Evolutionary conservation across 768 basidiomycete species (phyloP).

Genomic region (Podaxis carcinomalis): DNA sequence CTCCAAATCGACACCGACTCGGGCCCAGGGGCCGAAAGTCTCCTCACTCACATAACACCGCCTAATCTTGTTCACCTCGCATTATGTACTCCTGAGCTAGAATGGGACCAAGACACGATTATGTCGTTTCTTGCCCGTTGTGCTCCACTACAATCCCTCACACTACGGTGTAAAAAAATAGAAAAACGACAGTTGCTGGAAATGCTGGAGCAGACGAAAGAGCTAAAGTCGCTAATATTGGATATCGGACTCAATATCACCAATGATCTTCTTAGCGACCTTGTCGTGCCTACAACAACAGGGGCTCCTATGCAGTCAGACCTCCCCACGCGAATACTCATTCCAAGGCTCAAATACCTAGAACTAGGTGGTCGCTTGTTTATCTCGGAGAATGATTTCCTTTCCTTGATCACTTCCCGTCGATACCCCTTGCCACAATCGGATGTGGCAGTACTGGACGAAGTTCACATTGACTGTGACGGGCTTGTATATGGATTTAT

Average conservation of each 20-base stretch:
- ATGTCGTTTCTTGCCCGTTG: slow-evolving; percentile 4
- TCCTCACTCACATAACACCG: slow-evolving; percentile 2
- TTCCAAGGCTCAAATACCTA: slow-evolving; percentile 1
- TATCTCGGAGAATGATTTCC: slow-evolving; percentile 6
- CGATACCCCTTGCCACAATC: background rate
- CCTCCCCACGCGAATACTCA: background rate
- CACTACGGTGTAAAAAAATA: slow-evolving; percentile 4
- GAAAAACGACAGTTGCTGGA: slow-evolving; percentile 1
- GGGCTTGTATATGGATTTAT: slow-evolving; percentile 10
- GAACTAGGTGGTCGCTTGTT: slow-evolving; percentile 8
- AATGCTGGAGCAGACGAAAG: background rate
- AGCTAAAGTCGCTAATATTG: background rate
- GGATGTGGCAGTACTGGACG: background rate
- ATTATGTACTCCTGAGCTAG: background rate
- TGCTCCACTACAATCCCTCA: background rate
- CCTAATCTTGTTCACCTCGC: background rate
- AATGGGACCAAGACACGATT: slow-evolving; percentile 10
- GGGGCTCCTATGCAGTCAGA: background rate
- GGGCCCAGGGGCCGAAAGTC: slow-evolving; percentile 4
- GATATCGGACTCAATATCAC: slow-evolving; percentile 7
- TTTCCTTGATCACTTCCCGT: slow-evolving; percentile 4
- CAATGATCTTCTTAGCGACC: background rate
- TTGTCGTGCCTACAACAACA: background rate
- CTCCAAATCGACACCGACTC: slow-evolving; percentile 9
- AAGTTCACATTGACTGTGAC: slow-evolving; percentile 4